Evolutionary conservation across 768 basidiomycete species (phyloP).

Genomic region (Scleroderma citrinum): DNA sequence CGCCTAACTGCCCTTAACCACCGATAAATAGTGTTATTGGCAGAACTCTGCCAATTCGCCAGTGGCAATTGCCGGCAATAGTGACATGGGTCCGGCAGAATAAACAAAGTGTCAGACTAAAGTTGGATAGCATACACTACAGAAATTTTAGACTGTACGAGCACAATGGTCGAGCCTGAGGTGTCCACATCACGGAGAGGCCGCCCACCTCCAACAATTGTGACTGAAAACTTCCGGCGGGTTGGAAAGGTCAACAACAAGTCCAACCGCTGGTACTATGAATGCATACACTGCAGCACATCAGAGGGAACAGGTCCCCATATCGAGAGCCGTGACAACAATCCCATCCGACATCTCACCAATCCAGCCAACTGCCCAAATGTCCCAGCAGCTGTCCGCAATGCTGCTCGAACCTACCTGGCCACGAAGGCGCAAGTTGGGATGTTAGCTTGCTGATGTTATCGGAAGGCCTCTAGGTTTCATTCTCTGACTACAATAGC

Average conservation of each 20-base stretch:
- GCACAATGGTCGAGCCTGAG: not conserved
- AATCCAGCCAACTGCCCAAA: not conserved
- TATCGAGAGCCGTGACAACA: conserved; percentile 10
- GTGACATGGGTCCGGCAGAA: conserved; percentile 8
- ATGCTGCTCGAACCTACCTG: not conserved
- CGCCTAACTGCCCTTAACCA: no score
- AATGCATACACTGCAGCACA: conserved; percentile 9
- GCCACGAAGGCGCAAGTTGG: not conserved
- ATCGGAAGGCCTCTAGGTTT: no score
- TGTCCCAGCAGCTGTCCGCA: not conserved
- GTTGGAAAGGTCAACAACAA: conserved; percentile 2
- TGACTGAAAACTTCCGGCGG: conserved; percentile 2
- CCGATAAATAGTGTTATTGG: not conserved
- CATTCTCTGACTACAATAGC: no score
- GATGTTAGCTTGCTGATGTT: no score
- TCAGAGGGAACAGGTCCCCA: not conserved
- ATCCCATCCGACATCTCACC: conserved; percentile 6
- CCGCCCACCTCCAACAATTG: not conserved
- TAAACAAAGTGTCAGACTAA: not conserved
- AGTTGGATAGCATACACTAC: not conserved
- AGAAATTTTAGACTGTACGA: not conserved
- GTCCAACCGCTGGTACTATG: conserved; percentile 5
- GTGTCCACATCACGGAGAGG: not conserved
- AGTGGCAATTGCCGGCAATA: conserved; percentile 6
- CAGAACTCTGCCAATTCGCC: conserved; percentile 2